Evolutionary conservation across 257 asterid species (phyloP), one percentile per base, ranked within the genome.

Genomic region (Linaria vulgaris): DNA sequence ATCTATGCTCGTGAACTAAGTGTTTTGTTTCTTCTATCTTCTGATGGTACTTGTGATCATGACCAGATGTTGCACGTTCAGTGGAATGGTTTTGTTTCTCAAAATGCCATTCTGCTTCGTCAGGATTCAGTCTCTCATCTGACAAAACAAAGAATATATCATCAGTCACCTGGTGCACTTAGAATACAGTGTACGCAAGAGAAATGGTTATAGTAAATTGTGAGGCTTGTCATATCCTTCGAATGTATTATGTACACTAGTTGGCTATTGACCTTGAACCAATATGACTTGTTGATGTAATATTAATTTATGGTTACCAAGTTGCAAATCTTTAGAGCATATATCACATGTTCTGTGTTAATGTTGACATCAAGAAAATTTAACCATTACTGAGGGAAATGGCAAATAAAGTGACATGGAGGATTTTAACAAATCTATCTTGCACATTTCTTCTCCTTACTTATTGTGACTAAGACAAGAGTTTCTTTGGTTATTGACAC

Each of bases 71-170:
- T 61, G 34, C 67, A 77, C 68, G 50, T 66, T 73, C 76, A 23
- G 55, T 64, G 57, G 72, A 64, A 61, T 69, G 79, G 62, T 74
- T 68, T 63, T 67, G 81, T 73, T 73, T 74, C 64, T 75, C 83
- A 23, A 66, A 74, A 69, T 70, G 69, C 94, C 94, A 82, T 72
- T 78, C 88, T 63, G 72, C 84, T 67, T 79, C 94, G 25, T 80
- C 81, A 21, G 76, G 79, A 63, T 67, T 74, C 30, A 73, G 72
- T 69, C 66, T 65, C 63, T 76, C 81, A 56, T 76, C 81, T 60
- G 56, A 69, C 54, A 74, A 66, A 66, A 49, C 73, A 70, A 72
- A 25, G n/a, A 24, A 67, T 15, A 64, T 16, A 23, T 21, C 37
- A 46, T 59, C 44, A 62, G 68, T 71, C 64, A 75, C 56, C 49